phyloP scores from a whole-genome alignment of 768 basidiomycete genomes.

The Hygrophoropsis aurantiaca region DNA sequence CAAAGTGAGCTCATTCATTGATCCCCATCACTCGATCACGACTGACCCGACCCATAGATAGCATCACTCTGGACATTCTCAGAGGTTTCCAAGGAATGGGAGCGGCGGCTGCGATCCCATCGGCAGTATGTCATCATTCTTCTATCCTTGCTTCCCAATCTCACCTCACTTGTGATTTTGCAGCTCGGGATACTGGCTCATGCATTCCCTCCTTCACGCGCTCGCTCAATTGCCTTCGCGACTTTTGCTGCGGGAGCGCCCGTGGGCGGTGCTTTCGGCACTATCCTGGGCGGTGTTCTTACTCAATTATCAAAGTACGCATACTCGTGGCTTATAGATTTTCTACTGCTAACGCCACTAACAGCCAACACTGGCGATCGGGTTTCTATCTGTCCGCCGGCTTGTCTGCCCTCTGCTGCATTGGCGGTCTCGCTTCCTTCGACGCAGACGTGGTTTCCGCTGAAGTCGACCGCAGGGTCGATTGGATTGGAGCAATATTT shows the following conservation, averaged over 20 bases:
- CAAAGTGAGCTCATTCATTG: slow-evolving; percentile 39
- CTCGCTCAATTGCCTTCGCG: slow-evolving; percentile 77
- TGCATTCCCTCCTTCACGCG: slow-evolving; percentile 65
- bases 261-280: slow-evolving; percentile 72
- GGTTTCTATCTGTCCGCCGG: slow-evolving; percentile 61
- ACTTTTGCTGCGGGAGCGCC: slow-evolving; percentile 86
- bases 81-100: slow-evolving; percentile 84
- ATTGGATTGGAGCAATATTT: slow-evolving; percentile 75
- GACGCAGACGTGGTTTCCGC: slow-evolving; percentile 49
- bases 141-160: background rate
- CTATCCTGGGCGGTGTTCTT: slow-evolving; percentile 67
- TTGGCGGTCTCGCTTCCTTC: slow-evolving; percentile 59
- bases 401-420: slow-evolving; percentile 48
- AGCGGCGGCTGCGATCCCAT: slow-evolving; percentile 71
- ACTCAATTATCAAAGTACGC: slow-evolving; percentile 50
- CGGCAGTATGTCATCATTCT: slow-evolving; percentile 47
- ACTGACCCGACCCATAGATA: slow-evolving; percentile 39
- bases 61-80: slow-evolving; percentile 63
- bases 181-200: slow-evolving; percentile 83
- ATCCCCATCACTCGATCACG: background rate
- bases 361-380: slow-evolving; percentile 61
- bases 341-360: background rate
- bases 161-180: background rate
- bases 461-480: slow-evolving; percentile 51
- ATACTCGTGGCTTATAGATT: background rate